Conservation (phyloP, 805 yeast genomes). For the Myxozyma neotropica region DNA sequence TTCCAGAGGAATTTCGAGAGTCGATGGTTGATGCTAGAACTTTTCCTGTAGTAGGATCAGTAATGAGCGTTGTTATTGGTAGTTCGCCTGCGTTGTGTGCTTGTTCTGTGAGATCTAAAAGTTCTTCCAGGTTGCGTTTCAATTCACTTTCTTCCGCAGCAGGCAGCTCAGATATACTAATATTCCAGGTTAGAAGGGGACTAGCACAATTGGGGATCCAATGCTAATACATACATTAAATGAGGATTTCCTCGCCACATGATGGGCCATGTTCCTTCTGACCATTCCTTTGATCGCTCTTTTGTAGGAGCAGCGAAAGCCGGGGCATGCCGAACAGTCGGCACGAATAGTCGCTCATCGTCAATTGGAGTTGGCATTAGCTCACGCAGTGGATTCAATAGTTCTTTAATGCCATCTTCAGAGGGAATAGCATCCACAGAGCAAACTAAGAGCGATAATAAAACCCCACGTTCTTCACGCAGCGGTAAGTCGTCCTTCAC, state of each 20-base stretch:
- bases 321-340: slow-evolving; percentile 52
- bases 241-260: slow-evolving; percentile 90
- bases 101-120: slow-evolving; percentile 38
- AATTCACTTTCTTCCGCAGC: slow-evolving; percentile 53
- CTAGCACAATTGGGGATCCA: neutral
- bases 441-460: slow-evolving; percentile 50
- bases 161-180: slow-evolving; percentile 54
- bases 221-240: slow-evolving; percentile 34
- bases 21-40: slow-evolving; percentile 49
- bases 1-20: slow-evolving; percentile 44
- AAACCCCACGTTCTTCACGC: slow-evolving; percentile 3
- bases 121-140: slow-evolving; percentile 40
- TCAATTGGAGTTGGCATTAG: neutral
- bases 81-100: slow-evolving; percentile 23
- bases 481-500: slow-evolving; percentile 33
- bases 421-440: slow-evolving; percentile 44
- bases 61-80: slow-evolving; percentile 65
- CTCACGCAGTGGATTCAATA: slow-evolving; percentile 33
- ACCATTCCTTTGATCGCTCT: slow-evolving; percentile 69
- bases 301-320: slow-evolving; percentile 66
- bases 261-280: slow-evolving; percentile 75
- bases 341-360: slow-evolving; percentile 14
- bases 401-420: slow-evolving; percentile 37
- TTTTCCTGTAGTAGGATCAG: slow-evolving; percentile 54
- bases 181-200: slow-evolving; percentile 52